Evolutionary conservation across 176 grass and related monocot species (phyloP).

Genomic region (Tillandsia fasciculata): DNA sequence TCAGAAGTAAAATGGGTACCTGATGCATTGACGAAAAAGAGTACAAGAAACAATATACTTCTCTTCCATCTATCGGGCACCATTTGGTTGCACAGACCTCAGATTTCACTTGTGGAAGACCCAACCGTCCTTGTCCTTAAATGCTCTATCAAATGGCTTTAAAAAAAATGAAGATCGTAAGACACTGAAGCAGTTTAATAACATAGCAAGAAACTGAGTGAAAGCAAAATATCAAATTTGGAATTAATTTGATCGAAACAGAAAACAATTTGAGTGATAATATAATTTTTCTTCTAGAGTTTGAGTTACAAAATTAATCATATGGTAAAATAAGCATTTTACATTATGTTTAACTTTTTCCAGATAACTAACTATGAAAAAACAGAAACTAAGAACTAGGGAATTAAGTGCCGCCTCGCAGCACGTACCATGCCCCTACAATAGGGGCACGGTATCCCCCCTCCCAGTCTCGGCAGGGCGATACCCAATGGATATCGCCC

Average conservation of each 20-base stretch:
- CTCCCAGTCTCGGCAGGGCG: too few relatives aligned
- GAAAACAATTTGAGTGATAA: neutral
- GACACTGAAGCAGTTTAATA: constrained; percentile 1
- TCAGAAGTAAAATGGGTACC: constrained; percentile 37
- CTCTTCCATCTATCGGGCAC: constrained; percentile 16
- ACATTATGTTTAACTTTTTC: neutral
- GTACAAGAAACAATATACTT: constrained; percentile 28
- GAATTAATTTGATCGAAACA: neutral
- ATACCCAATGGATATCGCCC: too few relatives aligned
- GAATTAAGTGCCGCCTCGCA: too few relatives aligned
- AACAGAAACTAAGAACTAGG: neutral
- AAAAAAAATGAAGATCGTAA: neutral
- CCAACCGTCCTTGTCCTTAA: constrained; percentile 9
- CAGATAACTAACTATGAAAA: neutral
- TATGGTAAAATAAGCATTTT: too few relatives aligned
- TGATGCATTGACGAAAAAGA: constrained; percentile 48
- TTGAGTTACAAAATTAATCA: neutral
- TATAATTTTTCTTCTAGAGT: neutral
- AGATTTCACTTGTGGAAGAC: neutral
- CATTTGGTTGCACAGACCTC: constrained; percentile 27
- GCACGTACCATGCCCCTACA: too few relatives aligned
- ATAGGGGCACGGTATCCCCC: too few relatives aligned
- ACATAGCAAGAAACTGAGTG: neutral
- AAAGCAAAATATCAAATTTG: neutral
- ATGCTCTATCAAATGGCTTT: constrained; percentile 15